Conservation (phyloP, 805 yeast species). For the Candida khao-thaluensis region DNA sequence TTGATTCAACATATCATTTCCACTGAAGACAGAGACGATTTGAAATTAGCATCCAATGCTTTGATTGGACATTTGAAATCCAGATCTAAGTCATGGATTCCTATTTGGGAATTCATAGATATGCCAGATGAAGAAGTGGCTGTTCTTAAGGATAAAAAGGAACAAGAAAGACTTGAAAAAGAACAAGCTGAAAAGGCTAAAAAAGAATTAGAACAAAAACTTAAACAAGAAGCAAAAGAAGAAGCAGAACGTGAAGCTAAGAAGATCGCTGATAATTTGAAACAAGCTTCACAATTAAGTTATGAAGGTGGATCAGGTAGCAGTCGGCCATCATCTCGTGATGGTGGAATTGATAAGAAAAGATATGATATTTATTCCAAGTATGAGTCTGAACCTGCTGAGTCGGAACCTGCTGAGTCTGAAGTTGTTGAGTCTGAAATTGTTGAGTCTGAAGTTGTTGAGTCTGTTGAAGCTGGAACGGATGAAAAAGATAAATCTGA, state of each 20-base stretch:
- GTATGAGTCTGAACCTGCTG: constrained; percentile 2
- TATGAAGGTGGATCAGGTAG: constrained; percentile 3
- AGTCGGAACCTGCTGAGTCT: not conserved
- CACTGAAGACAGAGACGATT: constrained; percentile 71
- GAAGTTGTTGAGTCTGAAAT: not conserved
- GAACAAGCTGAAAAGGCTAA: constrained; percentile 16
- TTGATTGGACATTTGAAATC: constrained; percentile 64
- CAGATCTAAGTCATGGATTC: constrained; percentile 49
- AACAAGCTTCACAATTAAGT: constrained; percentile 13
- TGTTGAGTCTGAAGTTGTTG: no score
- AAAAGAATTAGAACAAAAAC: constrained; percentile 13
- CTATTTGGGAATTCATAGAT: constrained; percentile 56
- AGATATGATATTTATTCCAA: constrained; percentile 33
- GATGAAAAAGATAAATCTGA: constrained; percentile 1
- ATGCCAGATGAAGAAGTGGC: constrained; percentile 44
- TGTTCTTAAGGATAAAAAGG: constrained; percentile 19
- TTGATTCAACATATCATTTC: constrained; percentile 48
- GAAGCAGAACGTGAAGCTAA: constrained; percentile 1
- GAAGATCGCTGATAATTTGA: not conserved
- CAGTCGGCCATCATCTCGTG: not conserved
- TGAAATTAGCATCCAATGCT: constrained; percentile 74
- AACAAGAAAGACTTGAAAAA: constrained; percentile 14
- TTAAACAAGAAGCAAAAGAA: constrained; percentile 1
- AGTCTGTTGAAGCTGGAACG: no score
- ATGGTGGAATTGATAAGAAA: constrained; percentile 19